These are phyloP conservation scores for Prunus armeniaca DNA, from an alignment of 306 rosid species.

Conservation along the genomic window DNA sequence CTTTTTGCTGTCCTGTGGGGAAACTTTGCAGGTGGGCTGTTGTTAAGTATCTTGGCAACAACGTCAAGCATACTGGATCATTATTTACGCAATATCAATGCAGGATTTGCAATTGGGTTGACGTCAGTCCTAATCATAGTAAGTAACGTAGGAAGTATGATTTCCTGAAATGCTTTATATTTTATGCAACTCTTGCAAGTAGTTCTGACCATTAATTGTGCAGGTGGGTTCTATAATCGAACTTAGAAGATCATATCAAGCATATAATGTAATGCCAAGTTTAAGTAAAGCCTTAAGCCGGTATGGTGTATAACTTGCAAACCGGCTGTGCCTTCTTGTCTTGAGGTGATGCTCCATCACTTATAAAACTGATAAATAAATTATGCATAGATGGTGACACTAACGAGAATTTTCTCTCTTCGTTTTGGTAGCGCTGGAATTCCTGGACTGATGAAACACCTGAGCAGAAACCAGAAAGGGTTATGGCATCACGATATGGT, in stretches of 20 bases:
- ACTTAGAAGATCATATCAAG: slow-evolving; percentile 96
- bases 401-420: background rate
- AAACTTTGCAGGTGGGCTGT: slow-evolving; percentile 68
- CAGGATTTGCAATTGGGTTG: slow-evolving; percentile 93
- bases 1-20: slow-evolving; percentile 14
- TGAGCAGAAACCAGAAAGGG: background rate
- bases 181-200: background rate
- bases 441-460: background rate
- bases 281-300: slow-evolving; percentile 89
- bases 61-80: slow-evolving; percentile 88
- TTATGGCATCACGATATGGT: background rate
- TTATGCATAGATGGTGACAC: background rate
- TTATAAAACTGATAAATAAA: background rate
- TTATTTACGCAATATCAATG: slow-evolving; percentile 76
- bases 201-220: slow-evolving; percentile 13
- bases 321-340: slow-evolving; percentile 16
- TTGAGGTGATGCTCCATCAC: background rate
- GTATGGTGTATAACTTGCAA: slow-evolving; percentile 66
- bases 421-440: background rate
- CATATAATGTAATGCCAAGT: slow-evolving; percentile 95
- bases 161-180: background rate
- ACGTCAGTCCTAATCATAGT: slow-evolving; percentile 93
- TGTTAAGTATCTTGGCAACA: slow-evolving; percentile 86
- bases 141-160: slow-evolving; percentile 35
- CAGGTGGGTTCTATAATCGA: slow-evolving; percentile 98